These are phyloP conservation scores for Dysphania ambrosioides DNA, from an alignment of 148 eudicot species.

Conservation along the genomic window DNA sequence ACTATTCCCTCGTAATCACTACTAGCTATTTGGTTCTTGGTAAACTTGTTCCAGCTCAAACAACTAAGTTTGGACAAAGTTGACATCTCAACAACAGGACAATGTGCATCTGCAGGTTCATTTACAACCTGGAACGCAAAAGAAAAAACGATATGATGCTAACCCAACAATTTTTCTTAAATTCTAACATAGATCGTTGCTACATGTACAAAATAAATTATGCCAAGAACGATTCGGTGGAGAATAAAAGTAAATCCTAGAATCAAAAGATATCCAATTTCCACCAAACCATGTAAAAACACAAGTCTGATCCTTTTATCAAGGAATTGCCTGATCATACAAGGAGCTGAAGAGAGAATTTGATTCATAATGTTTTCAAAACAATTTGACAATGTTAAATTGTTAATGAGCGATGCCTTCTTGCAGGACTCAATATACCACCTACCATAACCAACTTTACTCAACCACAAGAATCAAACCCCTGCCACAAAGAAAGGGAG, in stretches of 20 bases:
- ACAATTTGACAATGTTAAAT: too few species aligned
- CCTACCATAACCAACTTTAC: too few species aligned
- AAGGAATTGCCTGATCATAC: background rate
- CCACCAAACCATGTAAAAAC: background rate
- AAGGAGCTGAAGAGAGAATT: too few species aligned
- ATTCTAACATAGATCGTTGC: too few species aligned
- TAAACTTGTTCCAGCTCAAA: conserved; percentile 73
- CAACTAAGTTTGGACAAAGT: conserved; percentile 69
- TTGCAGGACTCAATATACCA: too few species aligned
- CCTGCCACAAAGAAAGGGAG: too few species aligned
- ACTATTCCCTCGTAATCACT: conserved; percentile 80
- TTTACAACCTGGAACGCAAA: conserved; percentile 54
- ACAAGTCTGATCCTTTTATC: background rate
- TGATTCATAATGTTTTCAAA: too few species aligned
- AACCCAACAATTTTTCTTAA: too few species aligned
- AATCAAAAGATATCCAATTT: background rate
- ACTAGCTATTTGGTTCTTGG: conserved; percentile 70
- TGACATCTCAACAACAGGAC: conserved; percentile 76
- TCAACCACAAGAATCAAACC: too few species aligned
- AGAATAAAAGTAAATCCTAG: background rate
- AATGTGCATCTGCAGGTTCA: conserved; percentile 64
- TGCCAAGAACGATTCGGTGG: background rate
- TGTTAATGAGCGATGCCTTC: too few species aligned
- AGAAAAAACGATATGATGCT: too few species aligned
- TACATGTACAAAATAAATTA: background rate